phyloP scores from a whole-genome alignment of 2,329 filamentous ascomycete genomes.

The Fusarium sp. region DNA sequence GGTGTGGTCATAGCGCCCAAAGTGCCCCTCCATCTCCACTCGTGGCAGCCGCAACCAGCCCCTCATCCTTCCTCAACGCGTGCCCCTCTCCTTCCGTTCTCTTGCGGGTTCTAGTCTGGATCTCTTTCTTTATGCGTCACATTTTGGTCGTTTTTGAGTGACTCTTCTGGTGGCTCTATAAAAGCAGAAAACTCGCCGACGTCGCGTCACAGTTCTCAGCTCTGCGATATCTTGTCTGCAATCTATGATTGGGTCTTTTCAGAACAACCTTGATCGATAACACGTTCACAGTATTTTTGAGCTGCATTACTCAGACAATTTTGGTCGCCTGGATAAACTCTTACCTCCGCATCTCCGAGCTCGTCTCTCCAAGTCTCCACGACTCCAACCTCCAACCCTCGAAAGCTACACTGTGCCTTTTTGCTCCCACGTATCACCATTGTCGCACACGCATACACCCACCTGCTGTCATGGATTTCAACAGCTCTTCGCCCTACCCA shows the following conservation, averaged over 20 bases:
- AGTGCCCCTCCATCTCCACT: slow-evolving; percentile 47
- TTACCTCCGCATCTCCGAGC: slow-evolving; percentile 31
- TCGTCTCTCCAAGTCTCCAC: not conserved
- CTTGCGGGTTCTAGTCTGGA: slow-evolving; percentile 23
- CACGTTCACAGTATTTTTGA: slow-evolving; percentile 1
- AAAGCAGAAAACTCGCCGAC: slow-evolving; percentile 4
- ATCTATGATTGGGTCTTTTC: slow-evolving; percentile 8
- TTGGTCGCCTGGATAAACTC: not conserved
- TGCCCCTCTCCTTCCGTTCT: slow-evolving; percentile 26
- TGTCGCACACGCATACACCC: not conserved
- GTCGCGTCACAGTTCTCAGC: not conserved
- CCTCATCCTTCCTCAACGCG: slow-evolving; percentile 20
- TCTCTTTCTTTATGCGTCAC: slow-evolving; percentile 31
- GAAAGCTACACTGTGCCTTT: not conserved
- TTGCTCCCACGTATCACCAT: not conserved
- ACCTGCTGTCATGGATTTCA: slow-evolving; percentile 66
- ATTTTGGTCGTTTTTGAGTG: slow-evolving; percentile 18
- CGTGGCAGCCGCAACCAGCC: slow-evolving; percentile 26
- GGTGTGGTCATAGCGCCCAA: slow-evolving; percentile 47
- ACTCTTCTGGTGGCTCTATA: slow-evolving; percentile 16
- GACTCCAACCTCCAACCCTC: not conserved
- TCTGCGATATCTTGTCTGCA: not conserved
- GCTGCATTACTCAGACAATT: not conserved
- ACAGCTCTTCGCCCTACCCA: slow-evolving; percentile 71
- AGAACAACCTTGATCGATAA: slow-evolving; percentile 1